Conservation (phyloP, 768 basidiomycete species). For the Russula emetica region DNA sequence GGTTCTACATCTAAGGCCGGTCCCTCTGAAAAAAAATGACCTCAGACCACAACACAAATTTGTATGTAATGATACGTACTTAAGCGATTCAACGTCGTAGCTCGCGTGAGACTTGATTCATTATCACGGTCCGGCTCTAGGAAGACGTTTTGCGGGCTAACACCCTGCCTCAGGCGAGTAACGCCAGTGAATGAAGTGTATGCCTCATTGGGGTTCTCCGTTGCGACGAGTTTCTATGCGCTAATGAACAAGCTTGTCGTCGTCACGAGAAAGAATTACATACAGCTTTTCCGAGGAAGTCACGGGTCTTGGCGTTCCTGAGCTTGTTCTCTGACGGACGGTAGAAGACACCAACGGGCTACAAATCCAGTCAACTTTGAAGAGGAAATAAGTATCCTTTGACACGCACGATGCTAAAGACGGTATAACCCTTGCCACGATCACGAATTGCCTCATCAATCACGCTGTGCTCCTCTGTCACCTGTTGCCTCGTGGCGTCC, state of each 20-base stretch:
- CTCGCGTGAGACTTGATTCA: constrained; percentile 47
- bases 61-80: constrained; percentile 11
- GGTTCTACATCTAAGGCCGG: constrained; percentile 17
- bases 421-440: constrained; percentile 81
- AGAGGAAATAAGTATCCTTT: constrained; percentile 3
- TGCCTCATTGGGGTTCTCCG: constrained; percentile 68
- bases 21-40: not conserved
- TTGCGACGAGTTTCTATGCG: constrained; percentile 73
- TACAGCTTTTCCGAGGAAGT: constrained; percentile 91
- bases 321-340: constrained; percentile 86
- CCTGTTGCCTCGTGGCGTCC: constrained; percentile 66
- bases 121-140: constrained; percentile 42
- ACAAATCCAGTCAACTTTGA: constrained; percentile 8
- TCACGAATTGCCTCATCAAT: constrained; percentile 89
- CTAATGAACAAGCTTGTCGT: not conserved
- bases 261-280: constrained; percentile 29
- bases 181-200: constrained; percentile 79
- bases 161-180: constrained; percentile 66
- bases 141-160: constrained; percentile 57
- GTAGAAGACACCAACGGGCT: constrained; percentile 89
- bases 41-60: not conserved
- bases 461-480: constrained; percentile 77
- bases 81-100: constrained; percentile 32
- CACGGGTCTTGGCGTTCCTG: constrained; percentile 77
- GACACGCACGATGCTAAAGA: constrained; percentile 81